These are phyloP conservation scores for Pyrrhoderma noxium DNA, from an alignment of 1,284 basidiomycete genomes.

Conservation along the genomic window DNA sequence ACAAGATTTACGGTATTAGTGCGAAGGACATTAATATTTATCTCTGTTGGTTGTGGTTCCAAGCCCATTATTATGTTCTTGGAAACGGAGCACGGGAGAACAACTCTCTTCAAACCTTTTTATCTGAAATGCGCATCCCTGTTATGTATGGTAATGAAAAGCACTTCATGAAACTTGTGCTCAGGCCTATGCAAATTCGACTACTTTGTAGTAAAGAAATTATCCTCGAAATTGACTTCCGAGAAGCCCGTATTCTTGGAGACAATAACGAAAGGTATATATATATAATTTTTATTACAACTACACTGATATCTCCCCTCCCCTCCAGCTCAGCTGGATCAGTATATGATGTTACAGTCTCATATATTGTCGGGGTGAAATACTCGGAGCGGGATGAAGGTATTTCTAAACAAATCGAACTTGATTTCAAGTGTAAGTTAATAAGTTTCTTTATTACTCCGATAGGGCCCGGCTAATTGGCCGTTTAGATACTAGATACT, in stretches of 20 bases:
- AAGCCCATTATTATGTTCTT: conserved; percentile 25
- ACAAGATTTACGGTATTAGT: conserved; percentile 24
- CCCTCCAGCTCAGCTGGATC: not conserved
- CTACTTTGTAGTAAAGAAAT: conserved; percentile 29
- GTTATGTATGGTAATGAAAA: conserved; percentile 19
- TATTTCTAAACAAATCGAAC: conserved; percentile 21
- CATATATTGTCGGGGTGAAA: conserved; percentile 26
- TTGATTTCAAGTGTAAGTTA: conserved; percentile 25
- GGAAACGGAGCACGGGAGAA: conserved; percentile 9
- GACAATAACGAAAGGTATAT: conserved; percentile 20
- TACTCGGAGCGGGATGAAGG: conserved; percentile 22
- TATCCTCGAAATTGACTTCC: conserved; percentile 27
- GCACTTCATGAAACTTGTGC: conserved; percentile 24
- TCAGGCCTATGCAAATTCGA: conserved; percentile 26
- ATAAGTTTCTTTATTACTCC: not conserved
- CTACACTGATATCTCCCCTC: no score
- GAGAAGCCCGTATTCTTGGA: conserved; percentile 25
- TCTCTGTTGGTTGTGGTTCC: conserved; percentile 28
- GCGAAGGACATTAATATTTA: conserved; percentile 28
- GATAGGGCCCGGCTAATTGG: no score
- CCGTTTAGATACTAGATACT: conserved; percentile 21
- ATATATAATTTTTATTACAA: conserved; percentile 21
- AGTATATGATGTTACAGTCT: conserved; percentile 26
- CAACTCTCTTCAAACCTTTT: conserved; percentile 20
- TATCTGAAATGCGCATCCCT: conserved; percentile 26